phyloP scores from a whole-genome alignment of 768 basidiomycete species.

The Mycena crocata region DNA sequence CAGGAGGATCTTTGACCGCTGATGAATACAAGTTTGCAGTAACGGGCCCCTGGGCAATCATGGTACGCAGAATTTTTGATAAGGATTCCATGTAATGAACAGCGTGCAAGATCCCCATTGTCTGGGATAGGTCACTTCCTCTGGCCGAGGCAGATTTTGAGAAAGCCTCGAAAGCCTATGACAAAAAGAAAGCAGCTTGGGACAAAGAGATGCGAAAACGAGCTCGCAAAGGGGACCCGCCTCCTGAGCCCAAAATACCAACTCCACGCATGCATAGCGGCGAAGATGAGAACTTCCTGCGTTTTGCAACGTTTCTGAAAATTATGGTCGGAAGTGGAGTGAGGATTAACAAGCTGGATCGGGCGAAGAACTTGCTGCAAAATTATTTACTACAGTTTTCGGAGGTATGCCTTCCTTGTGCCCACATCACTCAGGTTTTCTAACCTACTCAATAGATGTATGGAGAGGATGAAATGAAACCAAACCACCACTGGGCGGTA shows the following conservation, averaged over 20 bases:
- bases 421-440: background rate
- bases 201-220: background rate
- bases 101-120: constrained; percentile 26
- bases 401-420: constrained; percentile 3
- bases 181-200: background rate
- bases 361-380: constrained; percentile 21
- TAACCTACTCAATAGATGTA: constrained; percentile 37
- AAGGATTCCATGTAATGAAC: background rate
- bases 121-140: constrained; percentile 22
- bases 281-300: constrained; percentile 32
- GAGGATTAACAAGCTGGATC: no score
- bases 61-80: constrained; percentile 24
- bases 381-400: constrained; percentile 20
- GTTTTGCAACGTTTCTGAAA: constrained; percentile 33
- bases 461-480: constrained; percentile 38
- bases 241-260: background rate
- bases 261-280: constrained; percentile 22
- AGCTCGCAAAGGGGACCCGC: background rate
- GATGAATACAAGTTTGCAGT: constrained; percentile 40
- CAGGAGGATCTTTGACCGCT: constrained; percentile 37
- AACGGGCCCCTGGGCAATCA: constrained; percentile 28
- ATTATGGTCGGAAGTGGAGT: constrained; percentile 31
- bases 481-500: constrained; percentile 44
- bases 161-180: background rate
- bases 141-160: background rate